Evolutionary conservation across 208 protist genomes (phyloP).

Genomic region (Histomonas meleagridis): DNA sequence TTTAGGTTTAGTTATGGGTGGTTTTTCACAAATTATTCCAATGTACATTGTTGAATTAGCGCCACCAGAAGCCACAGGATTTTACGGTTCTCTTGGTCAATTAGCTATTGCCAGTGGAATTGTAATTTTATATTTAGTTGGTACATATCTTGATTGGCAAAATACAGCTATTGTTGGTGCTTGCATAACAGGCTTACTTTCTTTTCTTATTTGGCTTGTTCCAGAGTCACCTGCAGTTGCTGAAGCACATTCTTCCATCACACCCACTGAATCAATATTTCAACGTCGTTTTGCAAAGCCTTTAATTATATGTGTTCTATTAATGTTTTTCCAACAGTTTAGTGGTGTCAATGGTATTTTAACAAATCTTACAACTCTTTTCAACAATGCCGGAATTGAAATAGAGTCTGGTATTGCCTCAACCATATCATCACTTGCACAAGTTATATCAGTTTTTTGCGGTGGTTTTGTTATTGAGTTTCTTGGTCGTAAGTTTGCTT

Average conservation of each 20-base stretch:
- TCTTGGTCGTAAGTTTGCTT: background rate
- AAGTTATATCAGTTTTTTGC: background rate
- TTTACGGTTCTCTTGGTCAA: background rate
- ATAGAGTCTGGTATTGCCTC: background rate
- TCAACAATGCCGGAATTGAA: background rate
- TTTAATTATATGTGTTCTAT: background rate
- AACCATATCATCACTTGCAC: background rate
- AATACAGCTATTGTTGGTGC: background rate
- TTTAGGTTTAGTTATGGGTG: background rate
- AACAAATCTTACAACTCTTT: slow-evolving; percentile 35
- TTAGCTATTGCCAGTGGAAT: background rate
- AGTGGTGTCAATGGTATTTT: slow-evolving; percentile 36
- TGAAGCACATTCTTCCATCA: background rate
- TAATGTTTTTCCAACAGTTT: slow-evolving; percentile 42
- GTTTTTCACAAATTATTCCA: background rate
- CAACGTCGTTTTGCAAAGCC: background rate
- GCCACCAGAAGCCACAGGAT: background rate
- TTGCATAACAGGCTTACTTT: background rate
- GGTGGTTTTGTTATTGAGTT: background rate
- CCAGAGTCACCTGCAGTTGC: background rate
- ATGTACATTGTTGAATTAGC: slow-evolving; percentile 28
- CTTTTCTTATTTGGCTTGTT: background rate
- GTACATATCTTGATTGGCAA: background rate
- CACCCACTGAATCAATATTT: background rate
- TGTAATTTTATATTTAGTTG: background rate